phyloP scores from a whole-genome alignment of 257 asterid species.

The Gentiana macrophylla region DNA sequence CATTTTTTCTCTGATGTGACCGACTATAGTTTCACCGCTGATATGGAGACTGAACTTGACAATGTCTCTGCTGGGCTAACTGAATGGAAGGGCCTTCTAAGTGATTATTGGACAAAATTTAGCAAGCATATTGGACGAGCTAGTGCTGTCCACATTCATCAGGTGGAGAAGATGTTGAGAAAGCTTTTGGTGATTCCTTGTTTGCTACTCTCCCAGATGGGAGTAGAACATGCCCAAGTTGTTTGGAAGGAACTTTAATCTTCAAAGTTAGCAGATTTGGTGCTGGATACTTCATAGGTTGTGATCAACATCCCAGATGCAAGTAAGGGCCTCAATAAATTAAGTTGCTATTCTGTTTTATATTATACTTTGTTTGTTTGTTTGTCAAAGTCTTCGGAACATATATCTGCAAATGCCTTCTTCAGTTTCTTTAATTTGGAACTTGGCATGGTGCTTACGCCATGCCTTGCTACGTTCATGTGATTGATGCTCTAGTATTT shows the following conservation, averaged over 20 bases:
- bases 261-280: slow-evolving; percentile 91
- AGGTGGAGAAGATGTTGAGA: slow-evolving; percentile 94
- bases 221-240: slow-evolving; percentile 80
- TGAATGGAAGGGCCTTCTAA: slow-evolving; percentile 95
- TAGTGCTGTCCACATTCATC: slow-evolving; percentile 51
- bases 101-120: slow-evolving; percentile 91
- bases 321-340: slow-evolving; percentile 39
- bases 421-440: too few relatives aligned
- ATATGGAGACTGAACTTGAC: slow-evolving; percentile 95
- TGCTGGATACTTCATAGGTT: slow-evolving; percentile 84
- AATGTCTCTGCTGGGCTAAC: slow-evolving; percentile 87
- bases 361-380: too few relatives aligned
- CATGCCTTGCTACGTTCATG: too few relatives aligned
- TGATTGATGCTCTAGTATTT: too few relatives aligned
- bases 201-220: slow-evolving; percentile 60
- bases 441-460: too few relatives aligned
- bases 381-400: too few relatives aligned
- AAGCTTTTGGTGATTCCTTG: slow-evolving; percentile 59
- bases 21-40: slow-evolving; percentile 91
- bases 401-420: too few relatives aligned
- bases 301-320: slow-evolving; percentile 95
- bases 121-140: slow-evolving; percentile 70
- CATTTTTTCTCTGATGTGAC: slow-evolving; percentile 85
- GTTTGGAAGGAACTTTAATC: slow-evolving; percentile 58
- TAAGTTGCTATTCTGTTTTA: too few relatives aligned